Conservation (phyloP, 2,329 filamentous ascomycete genomes). For the Sarocladium oryzae region DNA sequence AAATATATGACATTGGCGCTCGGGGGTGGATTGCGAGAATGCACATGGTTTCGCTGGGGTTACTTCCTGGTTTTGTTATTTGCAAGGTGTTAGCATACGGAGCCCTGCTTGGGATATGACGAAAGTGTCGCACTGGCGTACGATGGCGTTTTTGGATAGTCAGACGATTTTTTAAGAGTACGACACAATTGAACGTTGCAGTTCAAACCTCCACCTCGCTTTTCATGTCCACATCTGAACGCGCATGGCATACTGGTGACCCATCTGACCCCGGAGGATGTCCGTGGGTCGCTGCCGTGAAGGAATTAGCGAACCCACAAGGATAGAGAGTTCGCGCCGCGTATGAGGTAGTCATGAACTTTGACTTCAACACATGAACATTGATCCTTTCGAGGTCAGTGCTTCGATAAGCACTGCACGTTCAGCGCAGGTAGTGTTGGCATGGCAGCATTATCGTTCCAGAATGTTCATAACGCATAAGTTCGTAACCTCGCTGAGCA, state of each 20-base stretch:
- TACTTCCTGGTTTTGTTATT: not conserved
- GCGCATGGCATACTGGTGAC: too few species aligned
- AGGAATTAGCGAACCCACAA: too few species aligned
- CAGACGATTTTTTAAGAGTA: not conserved
- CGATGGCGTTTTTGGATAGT: not conserved
- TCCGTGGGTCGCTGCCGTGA: too few species aligned
- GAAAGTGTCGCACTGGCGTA: not conserved
- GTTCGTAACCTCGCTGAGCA: not conserved
- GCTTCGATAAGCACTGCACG: too few species aligned
- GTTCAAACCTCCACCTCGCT: not conserved
- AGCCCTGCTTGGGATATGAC: not conserved
- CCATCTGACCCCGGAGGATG: too few species aligned
- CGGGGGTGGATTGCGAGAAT: not conserved
- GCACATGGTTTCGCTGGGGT: not conserved
- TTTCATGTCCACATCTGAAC: too few species aligned
- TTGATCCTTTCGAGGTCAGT: too few species aligned
- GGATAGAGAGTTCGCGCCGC: too few species aligned
- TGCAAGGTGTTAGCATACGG: conserved; percentile 4
- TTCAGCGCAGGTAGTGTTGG: too few species aligned
- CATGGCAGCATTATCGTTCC: too few species aligned
- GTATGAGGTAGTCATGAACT: too few species aligned
- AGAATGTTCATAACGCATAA: conserved; percentile 2
- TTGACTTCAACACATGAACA: too few species aligned
- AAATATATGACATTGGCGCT: conserved; percentile 1
- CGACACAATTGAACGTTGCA: not conserved